phyloP scores from a whole-genome alignment of 352 stramenopile species.

The Globisporangium lucens region DNA sequence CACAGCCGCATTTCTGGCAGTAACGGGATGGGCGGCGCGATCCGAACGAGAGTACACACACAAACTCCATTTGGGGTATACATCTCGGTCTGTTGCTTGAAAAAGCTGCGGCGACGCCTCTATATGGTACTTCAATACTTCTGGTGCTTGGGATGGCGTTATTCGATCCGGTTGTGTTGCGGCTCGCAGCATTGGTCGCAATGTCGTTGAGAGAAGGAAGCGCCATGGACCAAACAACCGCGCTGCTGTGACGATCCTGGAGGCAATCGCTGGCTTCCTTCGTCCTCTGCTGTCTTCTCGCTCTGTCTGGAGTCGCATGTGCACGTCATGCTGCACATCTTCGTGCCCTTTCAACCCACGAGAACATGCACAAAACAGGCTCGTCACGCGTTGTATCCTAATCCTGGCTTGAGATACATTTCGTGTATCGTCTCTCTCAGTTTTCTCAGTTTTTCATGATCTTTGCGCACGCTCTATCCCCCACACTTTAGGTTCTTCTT shows the following conservation, averaged over 20 bases:
- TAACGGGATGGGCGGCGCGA: not conserved
- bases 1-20: not conserved
- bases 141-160: not conserved
- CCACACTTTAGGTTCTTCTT: not conserved
- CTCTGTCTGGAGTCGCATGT: not conserved
- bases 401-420: not conserved
- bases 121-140: not conserved
- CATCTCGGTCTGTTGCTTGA: not conserved
- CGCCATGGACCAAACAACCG: not conserved
- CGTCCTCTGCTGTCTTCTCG: not conserved
- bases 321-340: not conserved
- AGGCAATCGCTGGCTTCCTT: not conserved
- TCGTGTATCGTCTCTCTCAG: not conserved
- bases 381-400: not conserved
- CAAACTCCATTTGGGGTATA: not conserved
- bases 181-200: too few relatives aligned
- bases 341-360: not conserved
- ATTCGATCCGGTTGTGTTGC: too few relatives aligned
- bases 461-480: not conserved
- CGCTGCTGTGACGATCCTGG: not conserved
- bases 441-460: not conserved
- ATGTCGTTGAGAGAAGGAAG: too few relatives aligned
- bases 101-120: not conserved
- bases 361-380: not conserved
- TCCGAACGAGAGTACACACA: not conserved